A percentile compares a stretch with the other conserved stretches of the same genome.
Evolutionary conservation across 2,329 filamentous ascomycete genomes (phyloP).

Genomic region (Cladophialophora yegresii): DNA sequence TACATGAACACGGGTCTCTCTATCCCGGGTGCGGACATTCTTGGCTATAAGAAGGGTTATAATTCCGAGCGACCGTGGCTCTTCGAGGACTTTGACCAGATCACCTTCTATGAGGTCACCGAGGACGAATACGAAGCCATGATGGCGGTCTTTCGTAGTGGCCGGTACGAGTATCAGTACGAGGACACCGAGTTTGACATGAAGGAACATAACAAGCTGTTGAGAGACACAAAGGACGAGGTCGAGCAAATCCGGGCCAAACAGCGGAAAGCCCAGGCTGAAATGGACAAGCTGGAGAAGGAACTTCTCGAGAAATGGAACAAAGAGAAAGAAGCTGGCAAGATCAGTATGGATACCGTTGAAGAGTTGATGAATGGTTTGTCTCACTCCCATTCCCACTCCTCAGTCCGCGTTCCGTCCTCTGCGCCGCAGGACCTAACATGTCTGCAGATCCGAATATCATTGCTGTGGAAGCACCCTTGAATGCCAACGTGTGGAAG

Average conservation of each 20-base stretch:
- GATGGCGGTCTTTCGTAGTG: constrained; percentile 53
- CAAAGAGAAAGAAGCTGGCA: constrained; percentile 50
- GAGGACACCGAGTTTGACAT: constrained; percentile 58
- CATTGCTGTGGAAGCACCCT: constrained; percentile 45
- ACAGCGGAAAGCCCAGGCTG: constrained; percentile 53
- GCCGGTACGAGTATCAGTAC: constrained; percentile 56
- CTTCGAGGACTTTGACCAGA: constrained; percentile 60
- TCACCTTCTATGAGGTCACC: constrained; percentile 57
- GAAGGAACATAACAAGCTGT: constrained; percentile 55
- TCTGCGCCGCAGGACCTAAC: not conserved
- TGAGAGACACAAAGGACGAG: constrained; percentile 51
- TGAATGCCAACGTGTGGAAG: constrained; percentile 58
- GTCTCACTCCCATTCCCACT: constrained; percentile 21
- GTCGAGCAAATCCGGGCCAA: constrained; percentile 49
- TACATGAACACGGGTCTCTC: constrained; percentile 59
- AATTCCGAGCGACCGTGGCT: constrained; percentile 53
- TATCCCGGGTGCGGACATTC: constrained; percentile 56
- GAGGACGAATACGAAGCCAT: constrained; percentile 55
- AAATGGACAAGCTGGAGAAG: constrained; percentile 45
- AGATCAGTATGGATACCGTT: constrained; percentile 54
- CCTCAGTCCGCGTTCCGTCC: not conserved
- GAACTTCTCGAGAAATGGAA: constrained; percentile 44
- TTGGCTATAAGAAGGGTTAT: constrained; percentile 56
- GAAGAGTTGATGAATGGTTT: constrained; percentile 53
- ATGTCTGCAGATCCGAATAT: constrained; percentile 41